Evolutionary conservation across 2,329 filamentous ascomycete genomes (phyloP), one percentile per base, ranked within the genome.

Genomic region (Beauveria brongniartii): DNA sequence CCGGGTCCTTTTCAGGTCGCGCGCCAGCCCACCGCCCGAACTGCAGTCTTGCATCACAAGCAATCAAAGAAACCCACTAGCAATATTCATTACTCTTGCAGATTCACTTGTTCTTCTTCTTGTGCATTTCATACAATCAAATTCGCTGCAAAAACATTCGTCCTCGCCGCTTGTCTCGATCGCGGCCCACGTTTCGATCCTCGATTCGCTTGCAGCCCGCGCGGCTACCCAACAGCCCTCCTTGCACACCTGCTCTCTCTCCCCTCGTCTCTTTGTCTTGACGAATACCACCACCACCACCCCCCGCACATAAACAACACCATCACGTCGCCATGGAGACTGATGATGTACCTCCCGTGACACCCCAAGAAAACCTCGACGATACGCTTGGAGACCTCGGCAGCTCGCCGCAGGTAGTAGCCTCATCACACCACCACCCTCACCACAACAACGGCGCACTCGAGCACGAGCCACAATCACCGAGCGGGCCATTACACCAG

Each of bases 381-480:
- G 81, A 83, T 63, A 77, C 77, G 44, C 70, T 82, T 51, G 77
- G 74, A 62, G 78, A 77, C 61, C 72, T 82, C 62, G 80, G 84
- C 26, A 77, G 73, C 63, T 76, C 78, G 44, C 75, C 77, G 43
- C 74, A 78, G n/a, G 66, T 77, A 40, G 66, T 68, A 18, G 64
- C 68, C 47, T 12, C 54, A 14, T 58, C 55, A 34, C 55, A 51
- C 55, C 28, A 48, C 40, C 41, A 47, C 24, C 47, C 22, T 28
- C 20, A 58, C 26, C 47, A 59, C 47, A 74, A 65, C 69, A 75
- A 71, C 61, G 73, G 72, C 64, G 70, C 71, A 63, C 74, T 72
- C 55, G 77, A 80, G 63, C 71, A 73, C 41, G 77, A 80, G 65
- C 78, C 76, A 65, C 78, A 78, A 63, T 79, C 80, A 7, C 69